These are phyloP conservation scores for Plantago major DNA, from an alignment of 257 asterid species.

Conservation along the genomic window DNA sequence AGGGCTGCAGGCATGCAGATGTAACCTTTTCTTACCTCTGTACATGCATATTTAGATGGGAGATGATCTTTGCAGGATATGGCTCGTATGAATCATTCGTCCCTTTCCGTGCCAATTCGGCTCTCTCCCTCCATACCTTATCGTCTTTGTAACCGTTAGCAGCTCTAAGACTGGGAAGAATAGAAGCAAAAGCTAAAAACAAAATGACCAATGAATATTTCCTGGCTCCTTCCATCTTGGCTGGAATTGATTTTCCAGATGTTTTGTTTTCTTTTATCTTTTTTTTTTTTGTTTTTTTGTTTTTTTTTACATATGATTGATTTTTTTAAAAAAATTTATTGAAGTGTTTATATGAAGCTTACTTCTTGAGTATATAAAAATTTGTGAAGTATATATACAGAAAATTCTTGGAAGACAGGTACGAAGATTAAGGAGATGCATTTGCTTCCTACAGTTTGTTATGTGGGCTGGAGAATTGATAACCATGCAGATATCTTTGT, in stretches of 20 bases:
- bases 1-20: no score
- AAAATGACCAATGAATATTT: slow-evolving; percentile 22
- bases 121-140: slow-evolving; percentile 39
- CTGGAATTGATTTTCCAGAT: not conserved
- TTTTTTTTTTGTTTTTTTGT: not conserved
- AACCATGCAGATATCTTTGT: not conserved
- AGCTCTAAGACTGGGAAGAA: slow-evolving; percentile 29
- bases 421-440: slow-evolving; percentile 28
- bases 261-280: not conserved
- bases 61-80: slow-evolving; percentile 37
- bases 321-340: no score
- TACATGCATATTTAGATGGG: slow-evolving; percentile 34
- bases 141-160: slow-evolving; percentile 26
- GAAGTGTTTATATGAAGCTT: no score
- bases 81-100: slow-evolving; percentile 45
- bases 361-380: no score
- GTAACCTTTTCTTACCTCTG: slow-evolving; percentile 24
- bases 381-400: not conserved
- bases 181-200: slow-evolving; percentile 27
- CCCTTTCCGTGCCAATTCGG: slow-evolving; percentile 47
- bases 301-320: not conserved
- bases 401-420: no score
- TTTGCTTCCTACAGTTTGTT: slow-evolving; percentile 10
- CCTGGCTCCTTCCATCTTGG: slow-evolving; percentile 27
- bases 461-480: not conserved